A percentile compares a stretch with the other conserved stretches of the same genome.
Conservation (phyloP, 768 basidiomycete genomes). For the Cystobasidiopsis lactophilus region DNA sequence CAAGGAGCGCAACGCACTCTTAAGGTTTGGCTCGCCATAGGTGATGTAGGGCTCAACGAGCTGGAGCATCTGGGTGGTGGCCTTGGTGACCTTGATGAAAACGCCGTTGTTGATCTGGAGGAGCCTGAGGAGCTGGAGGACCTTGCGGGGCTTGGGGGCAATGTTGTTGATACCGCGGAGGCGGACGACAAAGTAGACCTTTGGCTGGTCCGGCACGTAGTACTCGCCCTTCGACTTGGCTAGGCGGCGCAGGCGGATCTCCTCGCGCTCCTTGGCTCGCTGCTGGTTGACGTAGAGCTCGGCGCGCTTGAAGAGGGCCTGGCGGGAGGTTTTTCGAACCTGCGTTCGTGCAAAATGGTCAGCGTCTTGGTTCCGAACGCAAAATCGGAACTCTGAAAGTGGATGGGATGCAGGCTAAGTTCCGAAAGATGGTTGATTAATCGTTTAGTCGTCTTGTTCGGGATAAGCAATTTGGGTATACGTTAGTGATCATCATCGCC, state of each 20-base stretch:
- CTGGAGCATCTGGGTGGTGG: conserved; percentile 93
- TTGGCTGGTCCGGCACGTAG: conserved; percentile 89
- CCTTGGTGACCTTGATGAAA: conserved; percentile 88
- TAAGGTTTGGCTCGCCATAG: conserved; percentile 39
- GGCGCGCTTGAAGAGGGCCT: conserved; percentile 97
- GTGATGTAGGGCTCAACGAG: conserved; percentile 92
- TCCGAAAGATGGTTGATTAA: conserved; percentile 30
- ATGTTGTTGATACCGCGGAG: conserved; percentile 97
- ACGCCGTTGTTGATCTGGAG: conserved; percentile 99
- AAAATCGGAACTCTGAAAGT: not conserved
- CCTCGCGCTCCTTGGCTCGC: conserved; percentile 73
- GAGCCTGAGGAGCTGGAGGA: conserved; percentile 89
- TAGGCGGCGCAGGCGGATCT: conserved; percentile 79
- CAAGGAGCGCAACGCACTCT: no score
- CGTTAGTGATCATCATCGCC: conserved; percentile 24
- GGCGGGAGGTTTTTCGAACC: conserved; percentile 78
- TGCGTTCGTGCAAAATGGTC: conserved; percentile 22
- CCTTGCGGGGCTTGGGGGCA: conserved; percentile 97
- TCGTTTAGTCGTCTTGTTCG: conserved; percentile 9
- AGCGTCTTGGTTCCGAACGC: not conserved
- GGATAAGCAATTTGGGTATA: conserved; percentile 22
- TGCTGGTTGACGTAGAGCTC: conserved; percentile 98
- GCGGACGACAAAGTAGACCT: conserved; percentile 92
- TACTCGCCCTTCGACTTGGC: conserved; percentile 83
- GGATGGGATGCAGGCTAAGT: conserved; percentile 17